phyloP scores from a whole-genome alignment of 225 moss, liverwort and hornwort species.

The Bryum argenteum region DNA sequence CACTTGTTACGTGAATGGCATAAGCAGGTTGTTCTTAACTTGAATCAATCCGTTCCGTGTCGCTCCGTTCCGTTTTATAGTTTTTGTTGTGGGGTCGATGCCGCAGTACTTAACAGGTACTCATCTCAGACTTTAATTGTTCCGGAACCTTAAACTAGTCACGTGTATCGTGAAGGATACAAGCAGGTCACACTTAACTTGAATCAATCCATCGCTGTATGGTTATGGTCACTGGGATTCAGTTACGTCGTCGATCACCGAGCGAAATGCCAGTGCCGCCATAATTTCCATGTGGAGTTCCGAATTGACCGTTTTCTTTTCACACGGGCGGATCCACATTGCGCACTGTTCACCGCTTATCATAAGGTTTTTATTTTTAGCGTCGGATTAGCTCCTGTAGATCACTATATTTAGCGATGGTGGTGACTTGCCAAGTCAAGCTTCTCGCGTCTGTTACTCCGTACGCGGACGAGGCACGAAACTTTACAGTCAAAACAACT shows the following conservation, averaged over 20 bases:
- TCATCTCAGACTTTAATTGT: background rate
- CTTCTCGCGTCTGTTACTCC: background rate
- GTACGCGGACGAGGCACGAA: background rate
- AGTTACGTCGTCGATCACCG: constrained; percentile 1
- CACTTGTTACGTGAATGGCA: background rate
- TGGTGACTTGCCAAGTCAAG: constrained; percentile 22
- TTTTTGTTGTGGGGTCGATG: constrained; percentile 8
- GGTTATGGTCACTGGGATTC: background rate
- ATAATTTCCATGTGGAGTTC: background rate
- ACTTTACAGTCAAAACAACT: background rate
- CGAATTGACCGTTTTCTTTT: background rate
- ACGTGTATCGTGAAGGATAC: background rate
- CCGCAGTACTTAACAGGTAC: constrained; percentile 33
- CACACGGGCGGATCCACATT: background rate
- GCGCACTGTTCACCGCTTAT: background rate
- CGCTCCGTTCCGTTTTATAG: background rate
- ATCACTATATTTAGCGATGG: constrained; percentile 2
- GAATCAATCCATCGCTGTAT: background rate
- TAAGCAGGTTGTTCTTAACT: background rate
- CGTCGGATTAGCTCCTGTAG: background rate
- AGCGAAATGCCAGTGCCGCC: background rate
- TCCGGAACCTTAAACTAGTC: background rate
- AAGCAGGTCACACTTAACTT: background rate
- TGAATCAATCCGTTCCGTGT: background rate
- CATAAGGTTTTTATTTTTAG: constrained; percentile 5